Evolutionary conservation across 1,139 yeast genomes (phyloP).

Genomic region (Sporopachydermia cereana): DNA sequence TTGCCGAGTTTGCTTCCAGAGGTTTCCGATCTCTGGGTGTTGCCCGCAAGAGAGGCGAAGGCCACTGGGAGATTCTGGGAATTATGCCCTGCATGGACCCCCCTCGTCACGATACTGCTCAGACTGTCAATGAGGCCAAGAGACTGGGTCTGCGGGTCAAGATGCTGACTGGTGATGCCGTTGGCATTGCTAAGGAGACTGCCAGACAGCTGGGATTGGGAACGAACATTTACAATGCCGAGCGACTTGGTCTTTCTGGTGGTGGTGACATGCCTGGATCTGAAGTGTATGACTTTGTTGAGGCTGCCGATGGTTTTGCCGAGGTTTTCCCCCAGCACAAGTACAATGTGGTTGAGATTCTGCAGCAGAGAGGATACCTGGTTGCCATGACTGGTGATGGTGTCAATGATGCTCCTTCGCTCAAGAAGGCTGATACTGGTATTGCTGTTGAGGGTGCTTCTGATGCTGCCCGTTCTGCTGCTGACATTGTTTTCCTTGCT

Average conservation of each 20-base stretch:
- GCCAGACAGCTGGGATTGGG: conserved; percentile 62
- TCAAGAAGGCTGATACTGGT: conserved; percentile 74
- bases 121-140: conserved; percentile 56
- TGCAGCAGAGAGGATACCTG: conserved; percentile 66
- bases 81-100: conserved; percentile 70
- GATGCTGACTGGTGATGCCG: conserved; percentile 71
- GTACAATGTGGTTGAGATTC: conserved; percentile 68
- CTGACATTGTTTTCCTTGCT: conserved; percentile 68
- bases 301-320: conserved; percentile 73
- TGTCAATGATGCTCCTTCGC: conserved; percentile 71
- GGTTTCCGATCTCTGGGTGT: conserved; percentile 69
- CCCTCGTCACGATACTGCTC: conserved; percentile 65
- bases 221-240: conserved; percentile 62
- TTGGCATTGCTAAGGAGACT: conserved; percentile 64
- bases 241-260: conserved; percentile 58
- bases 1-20: conserved; percentile 62
- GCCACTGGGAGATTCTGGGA: conserved; percentile 63
- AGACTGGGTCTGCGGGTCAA: conserved; percentile 53
- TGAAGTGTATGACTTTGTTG: conserved; percentile 66
- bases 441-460: conserved; percentile 77
- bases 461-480: conserved; percentile 73
- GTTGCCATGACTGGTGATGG: conserved; percentile 82
- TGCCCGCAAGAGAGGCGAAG: conserved; percentile 62
- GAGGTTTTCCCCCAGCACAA: conserved; percentile 78
- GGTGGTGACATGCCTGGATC: conserved; percentile 69